Percentiles rank a stretch among this genome's conserved stretches.
phyloP scores from a whole-genome alignment of 1,284 basidiomycete genomes.

The Cutaneotrichosporon sp. region DNA sequence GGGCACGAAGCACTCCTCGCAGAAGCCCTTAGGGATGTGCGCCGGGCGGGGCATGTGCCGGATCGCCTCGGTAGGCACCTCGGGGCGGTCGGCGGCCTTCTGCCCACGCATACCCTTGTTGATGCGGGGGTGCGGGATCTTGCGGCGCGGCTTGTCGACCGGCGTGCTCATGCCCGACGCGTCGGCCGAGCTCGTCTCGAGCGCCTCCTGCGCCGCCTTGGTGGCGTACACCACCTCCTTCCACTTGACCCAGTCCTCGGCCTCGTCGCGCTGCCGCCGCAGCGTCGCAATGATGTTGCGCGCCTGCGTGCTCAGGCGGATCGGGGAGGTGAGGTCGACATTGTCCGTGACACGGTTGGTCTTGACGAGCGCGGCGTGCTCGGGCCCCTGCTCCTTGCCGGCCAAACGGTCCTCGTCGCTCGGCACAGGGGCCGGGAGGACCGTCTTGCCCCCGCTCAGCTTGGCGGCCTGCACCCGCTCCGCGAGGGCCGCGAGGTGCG shows the following conservation, averaged over 20 bases:
- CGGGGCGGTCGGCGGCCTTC: slow-evolving; percentile 26
- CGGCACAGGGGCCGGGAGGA: slow-evolving; percentile 5
- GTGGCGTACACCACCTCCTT: slow-evolving; percentile 48
- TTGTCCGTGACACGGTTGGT: slow-evolving; percentile 48
- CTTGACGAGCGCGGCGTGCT: slow-evolving; percentile 24
- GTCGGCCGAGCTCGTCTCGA: slow-evolving; percentile 18
- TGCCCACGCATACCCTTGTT: slow-evolving; percentile 12
- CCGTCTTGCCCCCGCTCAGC: slow-evolving; percentile 6
- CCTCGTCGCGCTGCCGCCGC: slow-evolving; percentile 87
- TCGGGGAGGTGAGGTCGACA: slow-evolving; percentile 86
- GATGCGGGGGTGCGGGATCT: slow-evolving; percentile 26
- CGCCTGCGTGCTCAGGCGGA: slow-evolving; percentile 78
- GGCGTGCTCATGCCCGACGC: not conserved
- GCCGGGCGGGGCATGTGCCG: slow-evolving; percentile 52
- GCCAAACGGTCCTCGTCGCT: slow-evolving; percentile 23
- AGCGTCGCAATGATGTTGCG: slow-evolving; percentile 81
- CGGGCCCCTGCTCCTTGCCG: slow-evolving; percentile 41
- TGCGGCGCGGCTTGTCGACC: not conserved
- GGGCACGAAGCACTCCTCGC: slow-evolving; percentile 84
- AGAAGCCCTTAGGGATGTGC: slow-evolving; percentile 57
- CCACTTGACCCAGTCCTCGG: slow-evolving; percentile 79
- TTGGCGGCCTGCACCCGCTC: slow-evolving; percentile 18
- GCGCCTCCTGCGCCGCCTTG: slow-evolving; percentile 38
- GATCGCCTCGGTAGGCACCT: slow-evolving; percentile 27
- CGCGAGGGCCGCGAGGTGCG: slow-evolving; percentile 14